Evolutionary conservation across 208 protist species (phyloP), one percentile per base, ranked within the genome.

Genomic region (Phytomonas serpens): DNA sequence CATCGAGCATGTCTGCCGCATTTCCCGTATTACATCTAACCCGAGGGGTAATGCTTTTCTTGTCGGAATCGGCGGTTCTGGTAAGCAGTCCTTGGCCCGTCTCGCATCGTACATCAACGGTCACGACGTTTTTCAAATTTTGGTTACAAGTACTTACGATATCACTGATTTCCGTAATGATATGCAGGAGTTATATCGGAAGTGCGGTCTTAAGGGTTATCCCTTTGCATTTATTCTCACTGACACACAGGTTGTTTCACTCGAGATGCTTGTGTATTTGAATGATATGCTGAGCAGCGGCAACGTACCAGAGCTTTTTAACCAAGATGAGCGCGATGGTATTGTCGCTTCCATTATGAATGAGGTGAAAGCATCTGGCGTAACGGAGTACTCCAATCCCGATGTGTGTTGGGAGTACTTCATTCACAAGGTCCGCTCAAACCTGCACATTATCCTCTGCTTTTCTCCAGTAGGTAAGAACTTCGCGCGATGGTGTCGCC

Each of bases 71-170:
- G 95, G 94, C 65, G 96, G 96, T 69, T 96, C 86, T 70, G 96
- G 96, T 40, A 98, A 98, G 75, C 95, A 98, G 85, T 97, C 93
- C 3, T 81, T 98, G 47, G 92, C 97, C 9, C 92, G 96, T 27
- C 84, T 99, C 23, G 93, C 98, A 29, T 96, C 97, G n/a, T 98
- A 91, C 88, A 98, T 99, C 74, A 97, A 94, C 78, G 93, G 88
- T n/a, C 98, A 98, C 69, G 97, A 99, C 73, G 95, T 98, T 70
- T 99, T 95, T 77, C 98, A 99, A 82, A 99, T 99, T 80, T 95
- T 97, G 36, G 93, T 99, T 14, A 98, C 98, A 31, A 92, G 93
- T 69, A 97, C 81, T 19, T 99, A 99, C 87, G 91, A 93, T 68
- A 96, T 99, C 71, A 85, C 77, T 51, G 97, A 98, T 75, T 99